Base-by-base conservation (phyloP, 192 early-diverging fungal species). In the Pilaira anomala region DNA sequence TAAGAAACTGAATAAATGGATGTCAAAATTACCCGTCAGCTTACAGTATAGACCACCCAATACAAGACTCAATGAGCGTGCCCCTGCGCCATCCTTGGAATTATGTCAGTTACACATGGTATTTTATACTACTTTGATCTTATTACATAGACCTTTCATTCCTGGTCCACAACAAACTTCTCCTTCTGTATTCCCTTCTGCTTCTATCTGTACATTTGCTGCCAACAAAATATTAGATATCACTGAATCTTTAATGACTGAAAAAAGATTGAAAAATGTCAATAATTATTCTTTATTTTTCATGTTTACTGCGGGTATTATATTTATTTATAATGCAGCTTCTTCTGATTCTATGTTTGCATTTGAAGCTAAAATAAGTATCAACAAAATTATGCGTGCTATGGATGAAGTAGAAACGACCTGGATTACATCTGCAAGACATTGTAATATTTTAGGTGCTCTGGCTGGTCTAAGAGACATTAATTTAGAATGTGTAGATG, bases 81-180 rank as follows among this genome's bases (percentile, higher is more conserved):
- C 60, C 14, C 60, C 60, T 0, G 44, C 63, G 18, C 63, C 73
- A 19, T 16, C 63, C 11, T 44, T 71, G 11, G 68, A 66, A 12
- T 13, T 71, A 11, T 76, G 68, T 21, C 74, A 76, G 25, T 40
- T 71, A 8, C 83, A 85, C 26, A 73, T 81, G 55, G 48, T 81
- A 19, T 85, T 81, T 71, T 77, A 85, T 42, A 69, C 79, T 0
- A 67, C 68, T 1, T 57, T 85, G 29, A 81, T 81, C 58, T 63
- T 85, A 19, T 55, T 85, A n/a, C 81, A 85, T 68, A 77, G 81
- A 2, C 81, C 79, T 2, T 83, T 81, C 52, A 78, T 76, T 74
- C 69, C 61, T 46, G 41, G 71, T 44, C 26, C 49, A 18, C 53
- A 60, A 1, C 60, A 56, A 21, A 18, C 53, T 2, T 19, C 61